Percentiles rank a stretch among this genome's conserved stretches.
Evolutionary conservation across 345 rosid genomes (phyloP).

Genomic region (Geranium brycei): DNA sequence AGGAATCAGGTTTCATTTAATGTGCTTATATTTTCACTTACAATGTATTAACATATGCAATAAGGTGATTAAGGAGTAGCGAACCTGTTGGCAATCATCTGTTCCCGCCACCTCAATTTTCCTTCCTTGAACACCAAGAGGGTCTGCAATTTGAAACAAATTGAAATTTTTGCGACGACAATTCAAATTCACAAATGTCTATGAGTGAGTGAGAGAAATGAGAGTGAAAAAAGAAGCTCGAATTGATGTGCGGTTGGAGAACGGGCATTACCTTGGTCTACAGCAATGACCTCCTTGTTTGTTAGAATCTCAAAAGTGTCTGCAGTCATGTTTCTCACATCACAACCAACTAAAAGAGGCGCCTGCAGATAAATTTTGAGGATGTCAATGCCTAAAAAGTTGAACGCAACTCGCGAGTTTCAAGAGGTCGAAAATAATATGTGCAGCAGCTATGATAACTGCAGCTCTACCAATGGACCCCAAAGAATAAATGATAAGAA

Average conservation of each 20-base stretch:
- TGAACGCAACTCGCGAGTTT: too few relatives aligned
- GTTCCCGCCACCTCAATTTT: conserved; percentile 51
- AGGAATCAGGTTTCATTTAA: too few relatives aligned
- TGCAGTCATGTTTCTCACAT: conserved; percentile 53
- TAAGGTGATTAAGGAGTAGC: background rate
- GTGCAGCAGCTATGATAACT: background rate
- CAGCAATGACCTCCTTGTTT: conserved; percentile 68
- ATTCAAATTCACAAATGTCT: background rate
- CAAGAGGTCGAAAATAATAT: background rate
- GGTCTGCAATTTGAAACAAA: conserved; percentile 25
- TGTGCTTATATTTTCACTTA: too few relatives aligned
- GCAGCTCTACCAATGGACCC: too few relatives aligned
- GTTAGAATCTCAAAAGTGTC: conserved; percentile 40
- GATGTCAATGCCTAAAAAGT: too few relatives aligned
- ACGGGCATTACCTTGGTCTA: conserved; percentile 54
- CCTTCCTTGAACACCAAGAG: conserved; percentile 66
- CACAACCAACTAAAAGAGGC: conserved; percentile 70
- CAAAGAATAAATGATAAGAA: too few relatives aligned
- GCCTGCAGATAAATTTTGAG: conserved; percentile 22
- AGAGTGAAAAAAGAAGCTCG: background rate
- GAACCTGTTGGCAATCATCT: conserved; percentile 63
- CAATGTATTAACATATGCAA: too few relatives aligned
- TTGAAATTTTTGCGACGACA: background rate
- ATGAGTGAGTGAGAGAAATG: background rate
- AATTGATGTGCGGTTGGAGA: background rate